phyloP scores from a whole-genome alignment of 257 asterid genomes.

The Primulina tabacum region DNA sequence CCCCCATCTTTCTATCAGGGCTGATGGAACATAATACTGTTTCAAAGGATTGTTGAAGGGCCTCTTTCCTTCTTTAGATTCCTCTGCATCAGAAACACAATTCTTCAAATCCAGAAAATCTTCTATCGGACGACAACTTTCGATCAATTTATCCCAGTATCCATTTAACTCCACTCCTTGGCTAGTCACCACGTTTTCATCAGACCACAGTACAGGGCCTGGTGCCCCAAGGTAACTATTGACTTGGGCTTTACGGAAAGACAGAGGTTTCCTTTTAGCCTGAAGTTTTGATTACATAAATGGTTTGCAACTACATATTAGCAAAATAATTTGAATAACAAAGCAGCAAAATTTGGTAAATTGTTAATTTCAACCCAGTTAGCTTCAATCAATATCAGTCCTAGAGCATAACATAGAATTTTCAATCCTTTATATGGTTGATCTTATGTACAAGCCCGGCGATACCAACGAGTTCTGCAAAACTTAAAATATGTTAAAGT shows the following conservation, averaged over 20 bases:
- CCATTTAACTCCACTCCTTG: constrained; percentile 38
- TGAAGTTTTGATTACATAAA: constrained; percentile 32
- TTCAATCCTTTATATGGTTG: neutral
- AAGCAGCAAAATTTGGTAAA: neutral
- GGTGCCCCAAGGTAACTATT: constrained; percentile 54
- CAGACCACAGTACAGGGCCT: constrained; percentile 47
- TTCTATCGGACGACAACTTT: constrained; percentile 57
- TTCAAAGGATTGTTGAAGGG: constrained; percentile 25
- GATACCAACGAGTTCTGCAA: neutral
- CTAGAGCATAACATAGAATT: neutral
- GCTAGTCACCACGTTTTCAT: constrained; percentile 31
- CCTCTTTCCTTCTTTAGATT: constrained; percentile 36
- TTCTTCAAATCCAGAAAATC: constrained; percentile 58
- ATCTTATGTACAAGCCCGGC: neutral
- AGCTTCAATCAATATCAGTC: neutral
- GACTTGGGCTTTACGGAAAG: constrained; percentile 48
- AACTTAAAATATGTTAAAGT: neutral
- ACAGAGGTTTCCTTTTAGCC: constrained; percentile 74
- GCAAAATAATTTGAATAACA: neutral
- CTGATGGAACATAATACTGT: constrained; percentile 59
- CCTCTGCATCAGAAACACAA: constrained; percentile 34
- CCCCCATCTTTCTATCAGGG: constrained; percentile 87
- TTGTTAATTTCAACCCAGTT: neutral
- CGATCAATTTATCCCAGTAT: constrained; percentile 43
- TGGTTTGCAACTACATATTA: neutral